Evolutionary conservation across 176 grass and related monocot genomes (phyloP).

Genomic region (Oryza glumipatula): DNA sequence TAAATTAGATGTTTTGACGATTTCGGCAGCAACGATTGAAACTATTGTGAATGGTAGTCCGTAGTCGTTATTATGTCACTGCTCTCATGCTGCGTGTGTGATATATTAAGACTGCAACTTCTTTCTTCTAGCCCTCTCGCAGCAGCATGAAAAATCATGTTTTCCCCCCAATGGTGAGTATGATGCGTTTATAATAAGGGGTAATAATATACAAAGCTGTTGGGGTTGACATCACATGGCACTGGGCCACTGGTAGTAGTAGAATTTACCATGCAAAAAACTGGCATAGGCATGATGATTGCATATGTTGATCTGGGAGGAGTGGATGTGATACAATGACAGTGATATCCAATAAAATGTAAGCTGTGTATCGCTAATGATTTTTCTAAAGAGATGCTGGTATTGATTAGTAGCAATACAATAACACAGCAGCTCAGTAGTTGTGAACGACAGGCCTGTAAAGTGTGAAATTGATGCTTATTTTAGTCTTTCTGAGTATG

Average conservation of each 20-base stretch:
- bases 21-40: slow-evolving; percentile 28
- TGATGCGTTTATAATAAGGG: background rate
- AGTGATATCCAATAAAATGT: background rate
- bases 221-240: background rate
- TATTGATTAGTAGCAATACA: background rate
- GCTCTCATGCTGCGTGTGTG: background rate
- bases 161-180: background rate
- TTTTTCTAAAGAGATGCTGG: background rate
- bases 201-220: background rate
- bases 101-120: slow-evolving; percentile 8
- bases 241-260: background rate
- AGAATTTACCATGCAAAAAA: background rate
- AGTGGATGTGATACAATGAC: background rate
- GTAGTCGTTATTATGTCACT: slow-evolving; percentile 6
- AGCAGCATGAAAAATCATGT: background rate
- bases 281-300: background rate
- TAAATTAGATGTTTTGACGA: slow-evolving; percentile 15
- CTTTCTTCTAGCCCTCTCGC: background rate
- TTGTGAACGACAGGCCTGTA: background rate
- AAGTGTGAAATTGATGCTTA: background rate
- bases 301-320: slow-evolving; percentile 15
- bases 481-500: background rate
- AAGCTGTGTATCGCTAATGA: background rate
- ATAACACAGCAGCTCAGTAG: background rate
- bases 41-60: slow-evolving; percentile 32